Evolutionary conservation across 1,284 basidiomycete species (phyloP).

Genomic region (Irpex lacteus): DNA sequence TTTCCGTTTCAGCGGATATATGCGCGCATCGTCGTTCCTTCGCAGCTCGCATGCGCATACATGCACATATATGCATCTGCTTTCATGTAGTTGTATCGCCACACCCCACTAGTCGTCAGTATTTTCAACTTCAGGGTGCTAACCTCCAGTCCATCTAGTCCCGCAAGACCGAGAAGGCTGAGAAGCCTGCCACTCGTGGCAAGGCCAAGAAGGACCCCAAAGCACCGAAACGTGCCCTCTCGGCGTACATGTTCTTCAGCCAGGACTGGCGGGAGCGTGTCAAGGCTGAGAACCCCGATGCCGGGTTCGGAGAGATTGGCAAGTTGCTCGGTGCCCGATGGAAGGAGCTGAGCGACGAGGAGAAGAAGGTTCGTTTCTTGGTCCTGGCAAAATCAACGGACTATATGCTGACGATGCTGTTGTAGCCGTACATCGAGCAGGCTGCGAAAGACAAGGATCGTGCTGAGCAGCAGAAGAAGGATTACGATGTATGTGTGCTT

Average conservation of each 20-base stretch:
- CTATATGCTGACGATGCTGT: background rate
- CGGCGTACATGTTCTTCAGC: conserved; percentile 98
- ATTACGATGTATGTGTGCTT: conserved; percentile 57
- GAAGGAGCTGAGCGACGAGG: conserved; percentile 64
- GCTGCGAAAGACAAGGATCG: conserved; percentile 85
- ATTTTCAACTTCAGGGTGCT: background rate
- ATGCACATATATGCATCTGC: background rate
- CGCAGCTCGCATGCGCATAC: background rate
- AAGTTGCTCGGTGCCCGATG: conserved; percentile 71
- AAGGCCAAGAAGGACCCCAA: conserved; percentile 77
- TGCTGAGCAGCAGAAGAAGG: conserved; percentile 79
- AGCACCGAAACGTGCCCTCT: conserved; percentile 87
- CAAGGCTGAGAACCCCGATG: conserved; percentile 94
- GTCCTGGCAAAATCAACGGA: background rate
- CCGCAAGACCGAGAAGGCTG: conserved; percentile 75
- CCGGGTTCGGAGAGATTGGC: conserved; percentile 80
- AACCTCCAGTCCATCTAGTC: conserved; percentile 31
- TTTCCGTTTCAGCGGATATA: background rate
- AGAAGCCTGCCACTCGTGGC: conserved; percentile 43
- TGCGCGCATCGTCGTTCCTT: background rate
- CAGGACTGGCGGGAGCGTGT: conserved; percentile 95
- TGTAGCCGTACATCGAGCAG: conserved; percentile 85
- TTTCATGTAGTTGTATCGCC: background rate
- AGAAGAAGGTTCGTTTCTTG: conserved; percentile 65
- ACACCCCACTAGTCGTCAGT: background rate